These are phyloP conservation scores for Plasmodium gonderi DNA, from an alignment of 169 alveolate genomes.

Conservation along the genomic window DNA sequence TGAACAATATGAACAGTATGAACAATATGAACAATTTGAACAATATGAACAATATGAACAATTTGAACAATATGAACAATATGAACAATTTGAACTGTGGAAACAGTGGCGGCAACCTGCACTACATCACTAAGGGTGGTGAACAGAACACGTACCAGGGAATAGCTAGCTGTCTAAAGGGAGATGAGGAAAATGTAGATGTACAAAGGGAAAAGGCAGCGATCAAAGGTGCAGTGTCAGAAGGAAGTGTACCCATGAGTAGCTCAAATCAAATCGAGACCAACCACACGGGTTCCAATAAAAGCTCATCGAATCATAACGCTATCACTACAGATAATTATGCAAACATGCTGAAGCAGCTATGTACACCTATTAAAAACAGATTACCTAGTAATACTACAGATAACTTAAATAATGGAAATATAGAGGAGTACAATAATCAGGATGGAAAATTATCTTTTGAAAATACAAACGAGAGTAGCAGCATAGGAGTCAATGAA, in stretches of 20 bases:
- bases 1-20: not conserved
- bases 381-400: not conserved
- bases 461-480: not conserved
- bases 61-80: not conserved
- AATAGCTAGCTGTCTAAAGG: not conserved
- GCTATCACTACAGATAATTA: constrained; percentile 49
- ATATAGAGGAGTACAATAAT: not conserved
- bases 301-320: not conserved
- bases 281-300: not conserved
- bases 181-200: not conserved
- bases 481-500: not conserved
- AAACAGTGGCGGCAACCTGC: too few species aligned
- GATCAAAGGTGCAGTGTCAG: not conserved
- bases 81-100: not conserved
- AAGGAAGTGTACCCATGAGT: not conserved
- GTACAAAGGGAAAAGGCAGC: not conserved
- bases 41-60: not conserved
- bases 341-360: constrained; percentile 44
- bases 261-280: not conserved
- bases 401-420: not conserved
- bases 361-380: constrained; percentile 60
- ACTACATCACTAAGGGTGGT: not conserved
- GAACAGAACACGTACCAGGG: not conserved
- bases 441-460: not conserved
- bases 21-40: not conserved